Percentiles rank a stretch among this genome's conserved stretches.
phyloP scores from a whole-genome alignment of 1,284 basidiomycete species.

The Tremellales sp. region DNA sequence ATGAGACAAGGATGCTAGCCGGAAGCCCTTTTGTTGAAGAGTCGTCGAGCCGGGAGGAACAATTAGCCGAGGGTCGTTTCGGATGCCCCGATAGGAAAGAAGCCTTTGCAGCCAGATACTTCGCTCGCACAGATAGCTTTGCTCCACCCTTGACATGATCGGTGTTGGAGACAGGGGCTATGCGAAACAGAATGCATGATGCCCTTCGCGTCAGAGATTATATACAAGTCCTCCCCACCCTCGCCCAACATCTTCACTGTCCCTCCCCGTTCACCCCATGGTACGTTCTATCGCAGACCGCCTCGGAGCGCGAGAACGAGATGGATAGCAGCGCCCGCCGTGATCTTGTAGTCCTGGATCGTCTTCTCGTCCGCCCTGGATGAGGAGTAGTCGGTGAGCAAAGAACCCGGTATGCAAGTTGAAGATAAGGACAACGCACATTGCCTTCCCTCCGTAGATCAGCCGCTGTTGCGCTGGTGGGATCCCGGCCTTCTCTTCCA shows the following conservation, averaged over 20 bases:
- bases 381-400: neutral
- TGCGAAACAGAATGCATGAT: too few relatives aligned
- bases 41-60: too few relatives aligned
- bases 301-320: constrained; percentile 89
- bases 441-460: constrained; percentile 91
- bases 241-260: constrained; percentile 6
- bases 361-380: constrained; percentile 75
- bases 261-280: neutral
- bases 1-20: too few relatives aligned
- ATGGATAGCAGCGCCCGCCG: constrained; percentile 80
- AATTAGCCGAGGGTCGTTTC: too few relatives aligned
- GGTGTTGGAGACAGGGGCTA: neutral
- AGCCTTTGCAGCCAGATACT: too few relatives aligned
- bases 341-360: constrained; percentile 74
- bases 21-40: too few relatives aligned
- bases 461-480: constrained; percentile 94
- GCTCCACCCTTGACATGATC: neutral
- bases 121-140: too few relatives aligned
- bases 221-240: too few relatives aligned
- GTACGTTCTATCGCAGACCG: constrained; percentile 58
- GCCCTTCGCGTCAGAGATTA: too few relatives aligned
- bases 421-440: constrained; percentile 59
- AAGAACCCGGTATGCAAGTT: constrained; percentile 5
- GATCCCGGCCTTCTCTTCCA: constrained; percentile 98
- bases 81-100: too few relatives aligned